A percentile compares a stretch with the other conserved stretches of the same genome.
Evolutionary conservation across 441 rosid species (phyloP).

Genomic region (Theobroma grandiflorum): DNA sequence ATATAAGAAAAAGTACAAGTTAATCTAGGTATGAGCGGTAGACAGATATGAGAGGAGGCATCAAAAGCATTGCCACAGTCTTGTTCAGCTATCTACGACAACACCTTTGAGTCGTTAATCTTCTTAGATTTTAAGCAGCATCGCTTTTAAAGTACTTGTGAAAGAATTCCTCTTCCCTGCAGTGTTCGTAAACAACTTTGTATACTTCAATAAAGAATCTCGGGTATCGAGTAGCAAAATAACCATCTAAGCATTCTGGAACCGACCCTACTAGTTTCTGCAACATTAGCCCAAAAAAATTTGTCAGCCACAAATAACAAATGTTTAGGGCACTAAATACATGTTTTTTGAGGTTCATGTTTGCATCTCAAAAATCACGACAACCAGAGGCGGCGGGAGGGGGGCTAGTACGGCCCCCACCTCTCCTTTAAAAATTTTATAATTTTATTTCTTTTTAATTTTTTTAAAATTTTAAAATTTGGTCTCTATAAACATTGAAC

Average conservation of each 20-base stretch:
- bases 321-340: slow-evolving; percentile 4
- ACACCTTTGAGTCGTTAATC: background rate
- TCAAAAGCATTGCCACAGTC: slow-evolving; percentile 1
- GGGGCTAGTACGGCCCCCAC: too few species aligned
- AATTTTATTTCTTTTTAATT: too few species aligned
- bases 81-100: background rate
- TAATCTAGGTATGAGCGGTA: too few species aligned
- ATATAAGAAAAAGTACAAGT: too few species aligned
- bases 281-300: slow-evolving; percentile 10
- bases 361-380: background rate
- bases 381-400: too few species aligned
- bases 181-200: slow-evolving; percentile 55
- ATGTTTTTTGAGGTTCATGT: background rate
- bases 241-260: slow-evolving; percentile 87
- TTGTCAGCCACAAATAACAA: slow-evolving; percentile 20
- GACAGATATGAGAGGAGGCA: too few species aligned
- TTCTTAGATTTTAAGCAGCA: slow-evolving; percentile 28
- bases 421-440: too few species aligned
- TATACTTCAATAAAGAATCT: slow-evolving; percentile 84
- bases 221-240: slow-evolving; percentile 82
- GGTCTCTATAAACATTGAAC: too few species aligned
- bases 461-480: too few species aligned
- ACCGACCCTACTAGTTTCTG: slow-evolving; percentile 88
- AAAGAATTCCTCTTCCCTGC: slow-evolving; percentile 79
- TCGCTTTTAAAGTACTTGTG: slow-evolving; percentile 67